Evolutionary conservation across 1,284 basidiomycete species (phyloP).

Genomic region (Cerioporus squamosus): DNA sequence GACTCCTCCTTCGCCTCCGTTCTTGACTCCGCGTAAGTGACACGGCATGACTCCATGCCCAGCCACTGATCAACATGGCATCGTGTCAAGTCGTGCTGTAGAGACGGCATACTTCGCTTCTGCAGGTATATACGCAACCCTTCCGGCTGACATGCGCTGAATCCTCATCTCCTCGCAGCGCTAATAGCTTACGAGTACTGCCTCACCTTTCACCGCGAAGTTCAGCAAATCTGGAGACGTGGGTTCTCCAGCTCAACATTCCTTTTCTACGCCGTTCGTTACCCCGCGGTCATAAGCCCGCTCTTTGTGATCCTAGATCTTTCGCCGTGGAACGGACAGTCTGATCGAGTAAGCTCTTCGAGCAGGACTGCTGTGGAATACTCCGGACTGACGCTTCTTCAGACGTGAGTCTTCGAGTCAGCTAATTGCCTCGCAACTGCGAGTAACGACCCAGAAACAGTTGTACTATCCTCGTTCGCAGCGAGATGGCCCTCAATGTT

Average conservation of each 20-base stretch:
- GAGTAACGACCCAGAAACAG: not conserved
- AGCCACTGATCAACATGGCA: too few species aligned
- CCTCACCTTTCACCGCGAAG: slow-evolving; percentile 10
- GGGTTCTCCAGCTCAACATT: not conserved
- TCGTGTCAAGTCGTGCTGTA: not conserved
- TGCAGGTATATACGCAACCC: not conserved
- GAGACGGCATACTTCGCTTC: not conserved
- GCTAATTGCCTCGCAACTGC: too few species aligned
- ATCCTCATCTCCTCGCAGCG: too few species aligned
- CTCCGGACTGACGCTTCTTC: too few species aligned
- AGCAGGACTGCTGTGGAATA: too few species aligned
- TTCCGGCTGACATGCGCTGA: too few species aligned
- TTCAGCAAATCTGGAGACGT: slow-evolving; percentile 2
- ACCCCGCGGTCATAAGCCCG: slow-evolving; percentile 8
- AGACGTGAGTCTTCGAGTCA: too few species aligned
- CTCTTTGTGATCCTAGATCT: slow-evolving; percentile 5
- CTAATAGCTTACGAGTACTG: slow-evolving; percentile 14
- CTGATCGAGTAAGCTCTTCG: slow-evolving; percentile 4
- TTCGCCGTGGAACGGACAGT: not conserved
- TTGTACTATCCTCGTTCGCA: slow-evolving; percentile 1
- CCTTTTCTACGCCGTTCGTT: slow-evolving; percentile 8
- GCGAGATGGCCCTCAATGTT: slow-evolving; percentile 5
- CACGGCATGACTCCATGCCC: too few species aligned
- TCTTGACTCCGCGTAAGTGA: too few species aligned
- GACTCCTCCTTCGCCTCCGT: too few species aligned